Percentiles rank a stretch among this genome's conserved stretches.
Evolutionary conservation across 179 eudicot genomes (phyloP).

Genomic region (Corrigiola litoralis): DNA sequence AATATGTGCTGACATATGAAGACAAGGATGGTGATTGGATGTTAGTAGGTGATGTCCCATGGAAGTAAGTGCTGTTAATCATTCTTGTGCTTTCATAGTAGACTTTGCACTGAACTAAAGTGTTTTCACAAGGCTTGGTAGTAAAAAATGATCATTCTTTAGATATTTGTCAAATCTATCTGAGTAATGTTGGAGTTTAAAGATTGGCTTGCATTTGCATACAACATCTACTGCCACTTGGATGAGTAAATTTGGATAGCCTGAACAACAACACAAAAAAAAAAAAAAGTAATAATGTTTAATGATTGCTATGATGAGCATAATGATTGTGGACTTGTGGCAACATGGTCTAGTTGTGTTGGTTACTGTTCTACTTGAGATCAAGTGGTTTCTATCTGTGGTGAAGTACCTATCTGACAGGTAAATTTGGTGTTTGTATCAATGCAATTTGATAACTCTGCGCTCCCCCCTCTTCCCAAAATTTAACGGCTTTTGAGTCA

Average conservation of each 20-base stretch:
- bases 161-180: background rate
- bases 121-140: background rate
- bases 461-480: no score
- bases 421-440: no score
- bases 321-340: background rate
- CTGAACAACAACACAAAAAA: no score
- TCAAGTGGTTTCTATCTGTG: background rate
- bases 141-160: constrained; percentile 14
- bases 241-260: no score
- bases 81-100: constrained; percentile 17
- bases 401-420: no score
- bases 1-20: constrained; percentile 61
- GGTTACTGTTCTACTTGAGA: background rate
- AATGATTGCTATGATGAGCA: background rate
- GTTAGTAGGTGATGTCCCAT: constrained; percentile 76
- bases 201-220: no score
- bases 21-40: constrained; percentile 73
- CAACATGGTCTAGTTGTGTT: background rate
- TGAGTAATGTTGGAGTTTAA: no score
- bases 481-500: no score
- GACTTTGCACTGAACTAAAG: constrained; percentile 19
- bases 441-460: no score
- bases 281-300: no score
- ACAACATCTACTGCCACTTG: no score
- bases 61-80: constrained; percentile 51